Conservation (phyloP, 2,329 filamentous ascomycete species). For the Nothophoma quercina region DNA sequence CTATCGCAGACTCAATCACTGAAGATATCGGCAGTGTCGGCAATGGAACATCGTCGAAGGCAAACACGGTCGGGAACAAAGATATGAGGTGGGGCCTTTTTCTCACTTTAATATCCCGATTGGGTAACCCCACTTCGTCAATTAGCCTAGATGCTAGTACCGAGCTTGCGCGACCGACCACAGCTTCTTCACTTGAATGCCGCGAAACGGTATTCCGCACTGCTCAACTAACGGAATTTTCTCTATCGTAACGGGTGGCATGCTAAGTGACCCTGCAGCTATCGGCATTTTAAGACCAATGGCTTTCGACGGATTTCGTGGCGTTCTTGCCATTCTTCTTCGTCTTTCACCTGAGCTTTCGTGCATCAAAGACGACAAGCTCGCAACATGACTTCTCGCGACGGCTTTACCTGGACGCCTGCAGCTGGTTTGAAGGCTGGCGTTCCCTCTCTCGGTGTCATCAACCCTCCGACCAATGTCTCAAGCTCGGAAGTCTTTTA, state of each 20-base stretch:
- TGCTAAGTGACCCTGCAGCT: background rate
- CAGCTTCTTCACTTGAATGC: conserved; percentile 1
- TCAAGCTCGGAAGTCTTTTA: conserved; percentile 18
- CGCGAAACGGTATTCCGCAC: background rate
- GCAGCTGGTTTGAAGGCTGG: conserved; percentile 24
- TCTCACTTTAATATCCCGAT: conserved; percentile 24
- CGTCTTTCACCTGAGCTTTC: background rate
- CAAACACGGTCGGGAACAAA: background rate
- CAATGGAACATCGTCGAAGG: background rate
- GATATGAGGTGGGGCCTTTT: background rate
- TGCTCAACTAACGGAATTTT: background rate
- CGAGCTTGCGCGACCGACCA: background rate
- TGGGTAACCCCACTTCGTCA: conserved; percentile 8
- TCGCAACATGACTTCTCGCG: conserved; percentile 27
- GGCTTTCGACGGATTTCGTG: background rate
- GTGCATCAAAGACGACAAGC: background rate
- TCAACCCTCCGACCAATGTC: conserved; percentile 26
- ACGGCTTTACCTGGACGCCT: conserved; percentile 34
- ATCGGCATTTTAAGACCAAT: background rate
- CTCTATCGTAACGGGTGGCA: background rate
- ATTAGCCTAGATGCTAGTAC: no score
- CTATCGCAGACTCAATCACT: background rate
- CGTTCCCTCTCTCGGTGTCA: conserved; percentile 29
- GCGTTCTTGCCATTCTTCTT: background rate
- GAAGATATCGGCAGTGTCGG: background rate